Conservation (phyloP, 1,139 yeast genomes). For the Hansenula sp. region DNA sequence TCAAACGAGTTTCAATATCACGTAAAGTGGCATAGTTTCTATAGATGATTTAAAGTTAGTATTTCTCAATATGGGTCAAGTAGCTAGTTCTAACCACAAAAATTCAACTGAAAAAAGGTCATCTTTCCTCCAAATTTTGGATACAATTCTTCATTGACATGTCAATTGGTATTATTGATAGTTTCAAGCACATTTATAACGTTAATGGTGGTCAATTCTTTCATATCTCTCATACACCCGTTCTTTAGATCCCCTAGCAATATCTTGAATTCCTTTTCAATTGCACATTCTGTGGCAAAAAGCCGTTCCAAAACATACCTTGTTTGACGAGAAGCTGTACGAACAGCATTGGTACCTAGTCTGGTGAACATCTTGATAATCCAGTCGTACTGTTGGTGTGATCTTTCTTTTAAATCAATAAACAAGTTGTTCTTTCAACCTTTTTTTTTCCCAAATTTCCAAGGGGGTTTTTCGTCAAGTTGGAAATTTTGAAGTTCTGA, state of each 20-base stretch:
- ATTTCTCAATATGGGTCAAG: not conserved
- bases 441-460: not conserved
- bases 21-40: conserved; percentile 98
- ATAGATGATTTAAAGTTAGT: conserved; percentile 1
- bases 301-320: conserved; percentile 40
- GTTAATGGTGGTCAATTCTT: not conserved
- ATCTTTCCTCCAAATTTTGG: too few species aligned
- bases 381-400: not conserved
- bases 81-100: too few species aligned
- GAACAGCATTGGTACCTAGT: conserved; percentile 61
- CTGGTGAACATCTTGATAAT: conserved; percentile 52
- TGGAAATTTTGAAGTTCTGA: not conserved
- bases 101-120: too few species aligned
- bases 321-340: conserved; percentile 45
- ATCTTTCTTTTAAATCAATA: not conserved
- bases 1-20: conserved; percentile 97
- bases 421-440: not conserved
- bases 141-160: not conserved
- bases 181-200: too few species aligned
- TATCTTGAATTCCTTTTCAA: not conserved
- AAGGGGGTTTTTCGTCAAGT: conserved; percentile 2
- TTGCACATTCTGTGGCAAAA: not conserved
- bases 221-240: not conserved
- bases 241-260: not conserved
- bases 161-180: too few species aligned